Evolutionary conservation across 2,329 filamentous ascomycete species (phyloP).

Genomic region (Ustulina deusta): DNA sequence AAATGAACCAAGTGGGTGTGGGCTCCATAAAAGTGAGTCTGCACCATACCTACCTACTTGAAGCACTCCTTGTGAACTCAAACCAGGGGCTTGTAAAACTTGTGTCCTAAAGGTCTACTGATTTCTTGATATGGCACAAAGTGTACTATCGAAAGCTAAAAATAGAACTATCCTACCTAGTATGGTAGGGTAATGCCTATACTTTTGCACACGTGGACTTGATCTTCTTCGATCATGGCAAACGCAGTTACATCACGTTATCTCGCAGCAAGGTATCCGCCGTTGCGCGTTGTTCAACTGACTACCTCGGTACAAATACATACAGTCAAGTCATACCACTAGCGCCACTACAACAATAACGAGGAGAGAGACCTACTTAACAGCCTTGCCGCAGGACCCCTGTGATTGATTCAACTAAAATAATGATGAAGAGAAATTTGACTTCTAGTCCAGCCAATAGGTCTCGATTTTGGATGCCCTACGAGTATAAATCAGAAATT

Average conservation of each 20-base stretch:
- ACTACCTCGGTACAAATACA: neutral
- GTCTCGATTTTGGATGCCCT: neutral
- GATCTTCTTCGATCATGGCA: neutral
- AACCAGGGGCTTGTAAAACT: neutral
- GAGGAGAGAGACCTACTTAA: neutral
- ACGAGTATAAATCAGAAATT: neutral
- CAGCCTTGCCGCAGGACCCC: neutral
- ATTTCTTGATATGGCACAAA: neutral
- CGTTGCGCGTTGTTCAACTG: neutral
- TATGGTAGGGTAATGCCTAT: neutral
- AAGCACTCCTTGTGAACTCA: neutral
- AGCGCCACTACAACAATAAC: neutral
- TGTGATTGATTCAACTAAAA: neutral
- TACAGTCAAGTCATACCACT: neutral
- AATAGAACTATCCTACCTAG: neutral
- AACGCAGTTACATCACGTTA: neutral
- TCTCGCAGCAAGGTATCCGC: too few species aligned
- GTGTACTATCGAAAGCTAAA: neutral
- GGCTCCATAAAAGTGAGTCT: conserved; percentile 1
- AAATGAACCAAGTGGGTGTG: neutral
- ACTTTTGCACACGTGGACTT: neutral
- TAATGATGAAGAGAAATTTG: neutral
- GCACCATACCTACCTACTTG: neutral
- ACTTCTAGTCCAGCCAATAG: neutral
- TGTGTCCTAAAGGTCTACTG: neutral